phyloP scores from a whole-genome alignment of 345 rosid species.

The Hibiscus syriacus region DNA sequence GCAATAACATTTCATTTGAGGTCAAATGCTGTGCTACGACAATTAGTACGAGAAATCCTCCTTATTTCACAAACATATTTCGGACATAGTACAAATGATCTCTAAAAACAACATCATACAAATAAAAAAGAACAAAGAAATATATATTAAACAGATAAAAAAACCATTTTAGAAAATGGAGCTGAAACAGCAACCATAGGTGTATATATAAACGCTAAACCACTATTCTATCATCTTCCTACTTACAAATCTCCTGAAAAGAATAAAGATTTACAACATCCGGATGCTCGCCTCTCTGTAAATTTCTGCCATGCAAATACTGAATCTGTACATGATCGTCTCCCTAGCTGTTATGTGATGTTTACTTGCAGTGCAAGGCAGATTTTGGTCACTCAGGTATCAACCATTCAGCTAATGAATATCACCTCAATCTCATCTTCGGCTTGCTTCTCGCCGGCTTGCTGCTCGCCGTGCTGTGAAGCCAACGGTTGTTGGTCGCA shows the following conservation, averaged over 20 bases:
- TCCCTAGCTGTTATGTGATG: background rate
- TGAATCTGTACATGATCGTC: constrained; percentile 1
- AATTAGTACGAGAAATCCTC: background rate
- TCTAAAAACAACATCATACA: too few species aligned
- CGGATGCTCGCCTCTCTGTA: background rate
- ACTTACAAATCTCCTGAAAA: background rate
- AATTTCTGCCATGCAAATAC: background rate
- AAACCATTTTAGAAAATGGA: too few species aligned
- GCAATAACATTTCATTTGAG: background rate
- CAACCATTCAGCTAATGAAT: background rate
- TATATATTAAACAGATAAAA: too few species aligned
- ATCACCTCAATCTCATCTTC: background rate
- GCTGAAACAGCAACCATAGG: background rate
- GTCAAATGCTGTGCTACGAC: background rate
- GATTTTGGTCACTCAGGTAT: background rate
- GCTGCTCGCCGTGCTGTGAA: constrained; percentile 58
- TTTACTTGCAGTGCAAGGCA: background rate
- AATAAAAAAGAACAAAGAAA: too few species aligned
- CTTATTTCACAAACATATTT: background rate
- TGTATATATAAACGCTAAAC: background rate
- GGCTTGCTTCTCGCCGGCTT: constrained; percentile 31
- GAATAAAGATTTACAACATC: constrained; percentile 14
- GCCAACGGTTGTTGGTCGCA: constrained; percentile 67
- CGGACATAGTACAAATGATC: too few species aligned
- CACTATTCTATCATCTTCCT: background rate